These are phyloP conservation scores for Maudiozyma humilis DNA, from an alignment of 1,139 yeast species.

Conservation along the genomic window DNA sequence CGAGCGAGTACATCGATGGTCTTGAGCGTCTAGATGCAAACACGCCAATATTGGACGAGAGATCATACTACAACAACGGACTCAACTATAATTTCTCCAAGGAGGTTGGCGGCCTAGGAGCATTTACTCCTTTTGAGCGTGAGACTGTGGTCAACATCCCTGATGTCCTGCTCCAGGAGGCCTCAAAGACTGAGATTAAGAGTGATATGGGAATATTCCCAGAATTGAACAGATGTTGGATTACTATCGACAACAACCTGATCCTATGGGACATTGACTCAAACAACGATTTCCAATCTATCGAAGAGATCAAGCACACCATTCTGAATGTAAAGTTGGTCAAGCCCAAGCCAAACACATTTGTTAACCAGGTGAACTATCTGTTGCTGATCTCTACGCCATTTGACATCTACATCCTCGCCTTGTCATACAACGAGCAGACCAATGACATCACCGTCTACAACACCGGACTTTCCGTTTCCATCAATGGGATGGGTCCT, in stretches of 20 bases:
- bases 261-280: conserved; percentile 70
- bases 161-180: conserved; percentile 71
- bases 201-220: conserved; percentile 81
- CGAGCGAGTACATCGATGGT: conserved; percentile 36
- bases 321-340: conserved; percentile 70
- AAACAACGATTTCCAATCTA: conserved; percentile 62
- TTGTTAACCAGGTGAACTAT: conserved; percentile 67
- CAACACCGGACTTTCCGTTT: conserved; percentile 75
- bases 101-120: conserved; percentile 35
- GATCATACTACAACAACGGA: conserved; percentile 35
- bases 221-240: conserved; percentile 80
- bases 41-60: conserved; percentile 36
- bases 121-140: conserved; percentile 72
- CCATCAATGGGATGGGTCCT: conserved; percentile 71
- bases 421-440: conserved; percentile 49
- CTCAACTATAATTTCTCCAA: conserved; percentile 36
- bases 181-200: conserved; percentile 51
- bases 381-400: conserved; percentile 74
- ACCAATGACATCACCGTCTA: conserved; percentile 58
- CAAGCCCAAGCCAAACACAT: conserved; percentile 71
- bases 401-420: conserved; percentile 67
- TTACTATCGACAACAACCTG: conserved; percentile 72
- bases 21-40: conserved; percentile 33
- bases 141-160: conserved; percentile 66
- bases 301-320: conserved; percentile 75